Base-by-base conservation (phyloP, 2,329 filamentous ascomycete genomes). In the Fusarium beomiforme region DNA sequence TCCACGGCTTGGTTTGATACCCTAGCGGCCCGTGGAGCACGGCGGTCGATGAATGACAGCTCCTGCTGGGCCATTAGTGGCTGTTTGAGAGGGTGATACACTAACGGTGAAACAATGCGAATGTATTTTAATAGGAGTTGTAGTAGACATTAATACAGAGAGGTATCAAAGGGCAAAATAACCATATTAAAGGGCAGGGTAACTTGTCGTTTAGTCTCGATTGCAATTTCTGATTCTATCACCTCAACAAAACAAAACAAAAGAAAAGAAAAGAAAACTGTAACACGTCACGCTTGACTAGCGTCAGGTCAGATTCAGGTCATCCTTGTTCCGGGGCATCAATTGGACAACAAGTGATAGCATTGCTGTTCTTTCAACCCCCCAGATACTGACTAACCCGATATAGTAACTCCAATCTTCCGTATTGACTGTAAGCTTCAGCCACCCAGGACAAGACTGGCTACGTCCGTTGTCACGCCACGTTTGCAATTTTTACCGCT, bases 321-420 rank as follows among this genome's bases (percentile, higher is more conserved):
- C 19, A 39, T 13, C 41, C 39, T 58, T 17, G 50, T 47, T 29
- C 23, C 24, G 4, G 12, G 9, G 10, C 14, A 4, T 36, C 2
- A 31, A 59, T 59, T 34, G 42, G 59, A 23, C 16, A 24, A 41
- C 5, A 31, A 7, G 16, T 2, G 5, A 59, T 29, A 10, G 1
- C 29, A 34, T n/a, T 49, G 21, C 31, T 24, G 4, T 36, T 59
- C n/a, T 62, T 44, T 63, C 59, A 60, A 60, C 0, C n/a, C 31
- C 59, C 54, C 9, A 0, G 21, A 3, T 2, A 0, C 3, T 9
- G 4, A 26, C 55, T 63, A 60, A 16, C 59, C 29, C 6, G 3
- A 60, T 44, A 16, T 21, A 24, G 59, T 21, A 51, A 60, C 6
- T 63, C 59, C 44, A 63, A 63, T 21, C 29, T 31, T 36, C 3